Base-by-base conservation (phyloP, 75 land plant genomes). In the Pinus taeda region DNA sequence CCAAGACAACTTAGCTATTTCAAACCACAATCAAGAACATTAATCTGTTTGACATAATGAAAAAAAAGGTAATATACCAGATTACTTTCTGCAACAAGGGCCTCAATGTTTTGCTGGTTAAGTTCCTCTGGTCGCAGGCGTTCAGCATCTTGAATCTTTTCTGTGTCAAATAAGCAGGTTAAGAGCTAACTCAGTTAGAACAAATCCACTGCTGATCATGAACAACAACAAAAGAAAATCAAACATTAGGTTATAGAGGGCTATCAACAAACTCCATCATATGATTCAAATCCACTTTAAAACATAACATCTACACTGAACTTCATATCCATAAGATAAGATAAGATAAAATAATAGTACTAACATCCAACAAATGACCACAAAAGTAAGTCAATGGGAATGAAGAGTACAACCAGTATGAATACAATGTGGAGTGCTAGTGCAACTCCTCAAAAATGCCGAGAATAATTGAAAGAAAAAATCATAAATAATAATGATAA, bases 31-130 rank as follows among this genome's bases (percentile, higher is more conserved):
- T 8, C 53, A 39, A 66, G 24, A 20, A 55, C 2, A 15, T 1
- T 17, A 66, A 66, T 21, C 29, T 45, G n/a, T 22, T 18, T n/a
- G 53, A 56, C 30, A 78, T 7, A 71, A 20, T 29, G 57, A 42
- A 57, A 20, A 1, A 30, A n/a, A 75, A 21, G 26, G 14, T 18
- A 62, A n/a, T 57, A 49, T 83, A 97, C 99, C 92, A 95, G 79
- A 81, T 97, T 97, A 83, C 89, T 97, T 83, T 97, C 99, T 76
- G 99, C 99, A 80, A 97, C 98, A 55, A 97, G 84, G 57, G 95
- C 98, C 82, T 97, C 99, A 77, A 97, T 95, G 76, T 97, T 97
- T 81, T 97, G 99, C 58, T 97, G 99, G 84, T 97, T 97, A 29
- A 97, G 72, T 78, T 97, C 99, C 79, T 97, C 99, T 69, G 99